A percentile compares a stretch with the other conserved stretches of the same genome.
Evolutionary conservation across 2,329 filamentous ascomycete genomes (phyloP).

Genomic region (Stachybotrys chartarum): DNA sequence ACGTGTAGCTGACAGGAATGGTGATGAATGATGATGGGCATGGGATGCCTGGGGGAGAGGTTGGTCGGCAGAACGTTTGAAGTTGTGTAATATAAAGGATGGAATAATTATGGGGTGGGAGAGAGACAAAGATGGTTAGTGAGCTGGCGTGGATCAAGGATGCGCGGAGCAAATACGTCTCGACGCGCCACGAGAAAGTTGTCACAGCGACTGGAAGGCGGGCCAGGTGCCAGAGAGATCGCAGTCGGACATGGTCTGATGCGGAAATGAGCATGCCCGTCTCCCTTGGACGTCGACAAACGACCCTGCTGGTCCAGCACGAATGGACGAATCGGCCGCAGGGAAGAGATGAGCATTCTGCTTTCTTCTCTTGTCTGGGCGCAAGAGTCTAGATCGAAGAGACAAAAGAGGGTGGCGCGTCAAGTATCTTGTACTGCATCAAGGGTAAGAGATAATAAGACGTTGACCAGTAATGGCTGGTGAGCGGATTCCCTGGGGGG

Average conservation of each 20-base stretch:
- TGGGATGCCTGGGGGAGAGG: not conserved
- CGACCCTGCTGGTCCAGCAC: too few relatives aligned
- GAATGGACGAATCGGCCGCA: too few relatives aligned
- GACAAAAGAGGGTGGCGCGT: not conserved
- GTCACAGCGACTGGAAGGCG: not conserved
- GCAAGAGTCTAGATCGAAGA: not conserved
- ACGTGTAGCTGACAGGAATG: not conserved
- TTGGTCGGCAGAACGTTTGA: not conserved
- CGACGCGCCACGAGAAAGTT: not conserved
- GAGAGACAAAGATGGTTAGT: not conserved
- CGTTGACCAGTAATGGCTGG: not conserved
- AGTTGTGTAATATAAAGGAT: not conserved
- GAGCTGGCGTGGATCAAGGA: not conserved
- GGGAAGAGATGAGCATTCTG: too few relatives aligned
- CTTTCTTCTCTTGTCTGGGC: not conserved
- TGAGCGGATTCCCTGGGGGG: not conserved
- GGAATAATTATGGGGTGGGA: not conserved
- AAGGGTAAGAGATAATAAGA: too few relatives aligned
- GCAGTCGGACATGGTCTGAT: not conserved
- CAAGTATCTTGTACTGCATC: too few relatives aligned
- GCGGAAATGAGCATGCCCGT: not conserved
- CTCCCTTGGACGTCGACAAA: too few relatives aligned
- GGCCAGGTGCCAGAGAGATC: not conserved
- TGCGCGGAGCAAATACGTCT: not conserved
- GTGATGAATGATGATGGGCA: not conserved